Evolutionary conservation across 208 protist species (phyloP), one percentile per base, ranked within the genome.

Genomic region (Leishmania lainsoni): DNA sequence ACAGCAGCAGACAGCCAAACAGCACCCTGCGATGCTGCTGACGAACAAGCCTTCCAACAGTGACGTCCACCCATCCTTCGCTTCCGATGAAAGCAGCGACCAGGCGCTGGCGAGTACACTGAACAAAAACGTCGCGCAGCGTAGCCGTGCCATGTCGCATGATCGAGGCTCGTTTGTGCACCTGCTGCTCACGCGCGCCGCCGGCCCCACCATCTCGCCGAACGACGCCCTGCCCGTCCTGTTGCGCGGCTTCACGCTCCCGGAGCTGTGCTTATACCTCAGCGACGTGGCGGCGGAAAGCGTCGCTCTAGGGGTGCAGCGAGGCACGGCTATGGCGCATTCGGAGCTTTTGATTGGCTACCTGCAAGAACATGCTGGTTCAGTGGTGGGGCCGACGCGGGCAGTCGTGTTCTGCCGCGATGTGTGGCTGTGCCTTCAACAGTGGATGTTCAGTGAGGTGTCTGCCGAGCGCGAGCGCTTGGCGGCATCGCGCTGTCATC

Each of bases 211-310:
- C 78, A 81, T 81, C 77, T 89, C 66, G 6, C 88, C 90, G 5
- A 79, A 70, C 16, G 83, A 80, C 45, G 83, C 89, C 26, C 65
- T 95, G 49, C 82, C 83, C 32, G 80, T 94, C 29, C 80, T 96
- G 10, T 65, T 92, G n/a, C 74, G 86, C 20, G 91, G 91, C 61
- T 96, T 96, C 75, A 78, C 89, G 1, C 68, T 96, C 20, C 89
- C 92, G 6, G 93, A 96, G 83, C 66, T 96, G 65, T 95, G 88
- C 77, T 82, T 90, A 8, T 94, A 94, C 85, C 65, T 95, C 20
- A 87, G 89, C 74, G 86, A 90, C 52, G 89, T 96, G 14, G 86
- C 89, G 10, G 82, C 79, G 54, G 91, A 96, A 75, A 95, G 90
- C 20, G 73, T 79, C 26, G 86, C 87, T 71, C 72, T 93, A 35